A percentile compares a stretch with the other conserved stretches of the same genome.
Conservation (phyloP, 2,329 filamentous ascomycete genomes). For the Penicillium sp. region DNA sequence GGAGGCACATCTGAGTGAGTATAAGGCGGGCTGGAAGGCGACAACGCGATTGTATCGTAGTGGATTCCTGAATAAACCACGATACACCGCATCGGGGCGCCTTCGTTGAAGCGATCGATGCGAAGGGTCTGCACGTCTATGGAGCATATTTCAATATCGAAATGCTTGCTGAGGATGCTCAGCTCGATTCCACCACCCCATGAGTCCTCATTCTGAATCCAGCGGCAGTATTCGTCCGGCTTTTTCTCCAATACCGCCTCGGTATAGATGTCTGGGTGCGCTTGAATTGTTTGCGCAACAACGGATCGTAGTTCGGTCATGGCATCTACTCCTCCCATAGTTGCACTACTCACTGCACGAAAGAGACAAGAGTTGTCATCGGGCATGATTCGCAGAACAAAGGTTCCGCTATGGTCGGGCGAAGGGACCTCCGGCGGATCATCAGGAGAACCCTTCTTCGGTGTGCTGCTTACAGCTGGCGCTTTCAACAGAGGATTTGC, state of each 20-base stretch:
- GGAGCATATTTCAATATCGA: constrained; percentile 74
- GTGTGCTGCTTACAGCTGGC: too few relatives aligned
- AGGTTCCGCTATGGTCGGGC: constrained; percentile 47
- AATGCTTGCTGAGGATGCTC: constrained; percentile 72
- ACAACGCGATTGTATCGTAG: constrained; percentile 80
- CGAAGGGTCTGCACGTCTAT: constrained; percentile 65
- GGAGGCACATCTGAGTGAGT: constrained; percentile 59
- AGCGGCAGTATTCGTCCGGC: constrained; percentile 67
- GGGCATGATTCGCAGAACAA: constrained; percentile 87
- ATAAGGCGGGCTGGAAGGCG: constrained; percentile 51
- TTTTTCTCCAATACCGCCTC: constrained; percentile 66
- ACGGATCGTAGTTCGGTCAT: constrained; percentile 67
- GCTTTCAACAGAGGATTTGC: too few relatives aligned
- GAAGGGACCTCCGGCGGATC: constrained; percentile 56
- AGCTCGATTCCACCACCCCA: constrained; percentile 94
- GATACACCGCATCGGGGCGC: constrained; percentile 59
- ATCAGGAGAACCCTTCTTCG: too few relatives aligned
- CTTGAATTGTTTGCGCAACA: constrained; percentile 68
- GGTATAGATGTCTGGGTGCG: constrained; percentile 66
- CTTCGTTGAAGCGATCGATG: constrained; percentile 71
- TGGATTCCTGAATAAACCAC: constrained; percentile 87
- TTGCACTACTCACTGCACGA: constrained; percentile 71
- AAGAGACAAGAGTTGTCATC: constrained; percentile 95
- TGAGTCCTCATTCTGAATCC: constrained; percentile 68
- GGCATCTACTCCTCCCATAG: constrained; percentile 58